phyloP scores from a whole-genome alignment of 257 asterid species.

The Nicotiana otophora region DNA sequence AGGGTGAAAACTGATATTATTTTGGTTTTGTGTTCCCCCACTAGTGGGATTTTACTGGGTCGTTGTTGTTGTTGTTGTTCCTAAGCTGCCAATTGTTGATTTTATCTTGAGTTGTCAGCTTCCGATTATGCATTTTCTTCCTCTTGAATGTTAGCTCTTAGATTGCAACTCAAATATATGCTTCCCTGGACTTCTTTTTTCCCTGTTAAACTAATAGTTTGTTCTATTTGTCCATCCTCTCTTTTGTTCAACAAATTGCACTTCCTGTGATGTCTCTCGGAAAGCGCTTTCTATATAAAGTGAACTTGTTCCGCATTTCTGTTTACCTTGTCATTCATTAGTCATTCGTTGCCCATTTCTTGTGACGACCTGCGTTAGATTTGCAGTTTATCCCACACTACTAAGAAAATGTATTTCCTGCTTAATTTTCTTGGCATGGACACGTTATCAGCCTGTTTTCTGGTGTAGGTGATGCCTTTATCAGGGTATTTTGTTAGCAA shows the following conservation, averaged over 20 bases:
- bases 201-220: not conserved
- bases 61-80: too few relatives aligned
- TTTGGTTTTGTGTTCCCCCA: not conserved
- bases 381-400: not conserved
- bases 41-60: too few relatives aligned
- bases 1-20: not conserved
- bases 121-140: not conserved
- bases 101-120: not conserved
- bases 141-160: not conserved
- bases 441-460: slow-evolving; percentile 4
- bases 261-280: not conserved
- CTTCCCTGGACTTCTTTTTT: not conserved
- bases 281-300: not conserved
- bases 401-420: not conserved
- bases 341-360: not conserved
- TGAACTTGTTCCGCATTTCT: not conserved
- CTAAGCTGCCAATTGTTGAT: too few relatives aligned
- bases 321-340: not conserved
- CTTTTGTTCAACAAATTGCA: not conserved
- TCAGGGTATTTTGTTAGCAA: slow-evolving; percentile 77
- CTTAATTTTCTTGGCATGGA: not conserved
- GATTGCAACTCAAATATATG: not conserved
- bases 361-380: not conserved
- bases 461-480: slow-evolving; percentile 79
- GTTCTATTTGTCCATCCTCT: not conserved